Evolutionary conservation across 768 basidiomycete species (phyloP).

Genomic region (Phanerochaete carnosa): DNA sequence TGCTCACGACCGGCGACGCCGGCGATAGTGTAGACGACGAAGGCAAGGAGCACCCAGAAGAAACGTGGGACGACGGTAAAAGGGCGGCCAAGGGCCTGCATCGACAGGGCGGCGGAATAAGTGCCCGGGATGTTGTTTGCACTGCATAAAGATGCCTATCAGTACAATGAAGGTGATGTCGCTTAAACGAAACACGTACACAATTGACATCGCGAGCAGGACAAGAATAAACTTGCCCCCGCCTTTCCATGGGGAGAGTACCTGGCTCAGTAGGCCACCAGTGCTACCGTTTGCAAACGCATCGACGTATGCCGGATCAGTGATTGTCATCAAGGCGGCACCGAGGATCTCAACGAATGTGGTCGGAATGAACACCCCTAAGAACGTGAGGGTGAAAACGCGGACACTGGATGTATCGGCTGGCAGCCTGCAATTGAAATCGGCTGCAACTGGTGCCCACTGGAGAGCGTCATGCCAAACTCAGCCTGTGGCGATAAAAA

Average conservation of each 20-base stretch:
- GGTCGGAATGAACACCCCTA: slow-evolving; percentile 47
- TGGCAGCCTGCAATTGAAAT: slow-evolving; percentile 51
- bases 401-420: slow-evolving; percentile 37
- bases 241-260: slow-evolving; percentile 35
- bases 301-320: slow-evolving; percentile 32
- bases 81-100: slow-evolving; percentile 39
- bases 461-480: slow-evolving; percentile 3
- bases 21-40: slow-evolving; percentile 42
- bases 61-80: slow-evolving; percentile 41
- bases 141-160: slow-evolving; percentile 33
- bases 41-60: slow-evolving; percentile 35
- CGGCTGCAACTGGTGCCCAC: slow-evolving; percentile 52
- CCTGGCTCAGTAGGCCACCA: slow-evolving; percentile 44
- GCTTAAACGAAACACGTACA: slow-evolving; percentile 24
- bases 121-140: slow-evolving; percentile 49
- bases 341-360: slow-evolving; percentile 47
- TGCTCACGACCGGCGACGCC: slow-evolving; percentile 44
- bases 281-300: slow-evolving; percentile 35
- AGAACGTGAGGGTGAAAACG: slow-evolving; percentile 48
- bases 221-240: slow-evolving; percentile 46
- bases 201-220: slow-evolving; percentile 40
- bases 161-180: not conserved
- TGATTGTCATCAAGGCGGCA: slow-evolving; percentile 40
- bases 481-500: not conserved
- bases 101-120: slow-evolving; percentile 43